Evolutionary conservation across 1,139 yeast species (phyloP).

Genomic region (Kurtzmaniella quercitrusa): DNA sequence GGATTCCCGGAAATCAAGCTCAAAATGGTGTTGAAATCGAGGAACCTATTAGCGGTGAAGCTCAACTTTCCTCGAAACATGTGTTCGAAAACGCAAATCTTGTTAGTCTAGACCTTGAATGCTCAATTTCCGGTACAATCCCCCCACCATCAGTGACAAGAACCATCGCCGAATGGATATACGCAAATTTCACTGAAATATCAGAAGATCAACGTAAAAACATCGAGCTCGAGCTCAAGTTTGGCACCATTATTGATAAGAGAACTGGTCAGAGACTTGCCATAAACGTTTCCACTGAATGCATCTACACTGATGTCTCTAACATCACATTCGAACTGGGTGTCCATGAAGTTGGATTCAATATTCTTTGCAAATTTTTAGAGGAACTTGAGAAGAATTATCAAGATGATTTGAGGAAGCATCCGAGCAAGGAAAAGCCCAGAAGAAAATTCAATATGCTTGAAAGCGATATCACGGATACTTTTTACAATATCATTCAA

Average conservation of each 20-base stretch:
- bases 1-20: constrained; percentile 40
- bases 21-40: constrained; percentile 2
- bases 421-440: constrained; percentile 24
- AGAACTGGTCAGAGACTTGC: constrained; percentile 59
- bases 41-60: constrained; percentile 9
- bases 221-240: constrained; percentile 78
- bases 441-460: constrained; percentile 37
- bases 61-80: constrained; percentile 16
- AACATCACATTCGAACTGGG: constrained; percentile 67
- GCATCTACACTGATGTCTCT: constrained; percentile 55
- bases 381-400: constrained; percentile 49
- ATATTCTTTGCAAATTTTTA: constrained; percentile 53
- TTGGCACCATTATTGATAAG: constrained; percentile 73
- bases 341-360: constrained; percentile 64
- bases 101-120: constrained; percentile 42
- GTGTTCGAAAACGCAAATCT: constrained; percentile 35
- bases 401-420: constrained; percentile 34
- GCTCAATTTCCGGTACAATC: constrained; percentile 65
- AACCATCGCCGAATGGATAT: constrained; percentile 84
- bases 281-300: constrained; percentile 74
- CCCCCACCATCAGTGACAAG: constrained; percentile 84
- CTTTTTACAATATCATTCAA: constrained; percentile 32
- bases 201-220: constrained; percentile 54
- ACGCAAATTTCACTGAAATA: constrained; percentile 68
- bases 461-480: constrained; percentile 42